Percentiles rank a stretch among this genome's conserved stretches.
Evolutionary conservation across 345 rosid genomes (phyloP).

Genomic region (Bretschneidera sinensis): DNA sequence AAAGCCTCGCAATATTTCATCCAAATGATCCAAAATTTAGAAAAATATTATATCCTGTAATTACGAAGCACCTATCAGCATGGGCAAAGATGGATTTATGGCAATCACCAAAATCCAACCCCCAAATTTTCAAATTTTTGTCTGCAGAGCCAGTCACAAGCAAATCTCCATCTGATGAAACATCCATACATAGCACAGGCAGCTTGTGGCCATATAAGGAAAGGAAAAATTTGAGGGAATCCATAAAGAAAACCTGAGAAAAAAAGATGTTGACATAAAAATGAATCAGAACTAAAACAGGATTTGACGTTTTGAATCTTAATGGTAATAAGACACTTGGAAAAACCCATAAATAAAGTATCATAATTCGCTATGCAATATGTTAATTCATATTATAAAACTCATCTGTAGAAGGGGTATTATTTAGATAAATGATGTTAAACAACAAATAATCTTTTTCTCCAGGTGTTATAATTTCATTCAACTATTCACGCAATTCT

Average conservation of each 20-base stretch:
- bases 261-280: constrained; percentile 11
- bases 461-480: background rate
- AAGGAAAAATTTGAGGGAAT: constrained; percentile 80
- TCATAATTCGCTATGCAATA: background rate
- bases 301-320: background rate
- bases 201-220: constrained; percentile 89
- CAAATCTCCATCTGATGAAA: constrained; percentile 93
- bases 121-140: constrained; percentile 95
- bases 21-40: constrained; percentile 1
- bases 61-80: constrained; percentile 59
- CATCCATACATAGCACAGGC: constrained; percentile 92
- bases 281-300: background rate
- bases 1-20: background rate
- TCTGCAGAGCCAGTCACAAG: constrained; percentile 95
- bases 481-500: background rate
- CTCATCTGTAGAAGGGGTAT: background rate
- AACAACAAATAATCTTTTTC: background rate
- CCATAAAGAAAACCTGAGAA: constrained; percentile 85
- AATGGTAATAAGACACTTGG: background rate
- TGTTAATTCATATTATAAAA: background rate
- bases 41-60: constrained; percentile 6
- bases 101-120: constrained; percentile 97
- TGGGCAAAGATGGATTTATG: constrained; percentile 97
- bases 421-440: background rate
- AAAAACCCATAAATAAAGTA: too few species aligned